Base-by-base conservation (phyloP, 768 basidiomycete genomes). In the Kwoniella sp. region DNA sequence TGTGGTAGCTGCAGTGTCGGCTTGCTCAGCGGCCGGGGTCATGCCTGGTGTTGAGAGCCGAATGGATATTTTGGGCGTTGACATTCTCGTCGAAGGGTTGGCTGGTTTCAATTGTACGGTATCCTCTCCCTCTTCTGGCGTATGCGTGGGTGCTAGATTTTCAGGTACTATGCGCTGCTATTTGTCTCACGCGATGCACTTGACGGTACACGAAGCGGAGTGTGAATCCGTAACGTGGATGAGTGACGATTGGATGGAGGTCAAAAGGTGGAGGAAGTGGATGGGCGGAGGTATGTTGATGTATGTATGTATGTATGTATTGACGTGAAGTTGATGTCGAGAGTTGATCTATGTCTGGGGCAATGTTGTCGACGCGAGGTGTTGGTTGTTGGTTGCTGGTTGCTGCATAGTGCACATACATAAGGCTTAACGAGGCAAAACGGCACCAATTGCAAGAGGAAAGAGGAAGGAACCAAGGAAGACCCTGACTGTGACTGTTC, bases 1-100 rank as follows among this genome's bases (percentile, higher is more conserved):
- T 19, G 40, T 33, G 33, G 13, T 48, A 7, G 58, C 33, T 3
- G 58, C 49, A 17, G 33, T 37, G 10, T 36, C 37, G 6, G 56
- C 46, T 22, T 49, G 21, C 6, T 67, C 64, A 8, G 58, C 44
- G 33, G 55, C 58, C 22, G 25, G 52, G 47, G 40, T 44, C 7
- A 37, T 54, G n/a, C 55, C 63, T 2, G 67, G 67, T 17, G 69
- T 65, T 5, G 73, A 60, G 4, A 76, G 71, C 19, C 64, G 58
- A 55, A 76, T 69, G 17, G 74, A 76, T 54, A 76, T 69, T 55
- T 73, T 72, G 12, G 74, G 74, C 27, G 74, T 76, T 26, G 74
- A 76, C 71, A 76, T 73, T 40, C 27, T 62, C 54, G 22, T 9
- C 30, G 56, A 10, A 10, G 19, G 7, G 19, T 6, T 24, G 22